These are phyloP conservation scores for Ganoderma lucidum DNA, from an alignment of 1,284 basidiomycete species.

Conservation along the genomic window DNA sequence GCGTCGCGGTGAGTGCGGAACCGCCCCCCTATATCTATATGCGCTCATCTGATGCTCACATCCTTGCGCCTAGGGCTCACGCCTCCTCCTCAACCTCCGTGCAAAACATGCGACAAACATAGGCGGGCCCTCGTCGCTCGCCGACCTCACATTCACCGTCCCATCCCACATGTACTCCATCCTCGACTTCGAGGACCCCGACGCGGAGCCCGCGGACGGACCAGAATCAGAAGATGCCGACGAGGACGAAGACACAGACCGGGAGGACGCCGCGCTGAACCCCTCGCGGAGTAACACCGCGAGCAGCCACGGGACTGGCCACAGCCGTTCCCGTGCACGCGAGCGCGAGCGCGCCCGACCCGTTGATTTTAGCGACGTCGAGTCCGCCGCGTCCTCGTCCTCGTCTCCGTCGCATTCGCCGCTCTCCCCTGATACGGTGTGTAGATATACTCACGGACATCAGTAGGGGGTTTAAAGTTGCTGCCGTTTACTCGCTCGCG, in stretches of 20 bases:
- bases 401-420: slow-evolving; percentile 9
- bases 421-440: neutral
- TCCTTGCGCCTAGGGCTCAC: slow-evolving; percentile 33
- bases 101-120: slow-evolving; percentile 24
- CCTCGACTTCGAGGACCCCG: slow-evolving; percentile 23
- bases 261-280: slow-evolving; percentile 24
- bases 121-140: slow-evolving; percentile 20
- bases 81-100: slow-evolving; percentile 39
- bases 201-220: slow-evolving; percentile 4
- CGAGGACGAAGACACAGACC: neutral
- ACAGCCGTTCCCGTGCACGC: neutral
- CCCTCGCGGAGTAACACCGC: slow-evolving; percentile 11
- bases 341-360: neutral
- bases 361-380: neutral
- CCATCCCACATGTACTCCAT: slow-evolving; percentile 29
- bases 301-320: neutral
- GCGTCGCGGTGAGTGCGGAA: slow-evolving; percentile 31
- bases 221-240: slow-evolving; percentile 1
- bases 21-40: neutral
- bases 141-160: slow-evolving; percentile 20
- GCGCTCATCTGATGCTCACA: neutral
- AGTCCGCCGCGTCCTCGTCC: neutral
- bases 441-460: neutral
- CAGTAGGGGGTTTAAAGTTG: neutral
- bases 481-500: neutral